Evolutionary conservation across 257 asterid genomes (phyloP).

Genomic region (Gynochthodes officinalis): DNA sequence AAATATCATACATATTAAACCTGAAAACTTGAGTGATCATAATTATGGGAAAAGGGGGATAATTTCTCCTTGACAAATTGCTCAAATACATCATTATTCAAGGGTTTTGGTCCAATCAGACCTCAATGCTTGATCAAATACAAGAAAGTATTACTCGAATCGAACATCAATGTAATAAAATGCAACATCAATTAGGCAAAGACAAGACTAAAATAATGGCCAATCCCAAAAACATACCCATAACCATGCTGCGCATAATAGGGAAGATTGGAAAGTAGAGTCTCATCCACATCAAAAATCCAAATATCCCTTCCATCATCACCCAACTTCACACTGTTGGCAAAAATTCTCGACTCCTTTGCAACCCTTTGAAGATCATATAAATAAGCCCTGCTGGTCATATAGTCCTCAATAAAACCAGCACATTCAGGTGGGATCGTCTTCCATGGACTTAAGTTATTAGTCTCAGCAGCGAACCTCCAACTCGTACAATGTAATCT

Average conservation of each 20-base stretch:
- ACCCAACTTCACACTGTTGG: constrained; percentile 40
- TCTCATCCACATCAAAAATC: constrained; percentile 88
- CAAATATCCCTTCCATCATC: constrained; percentile 56
- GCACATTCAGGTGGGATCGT: constrained; percentile 58
- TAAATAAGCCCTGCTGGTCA: constrained; percentile 43
- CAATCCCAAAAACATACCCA: constrained; percentile 42
- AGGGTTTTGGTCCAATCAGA: neutral
- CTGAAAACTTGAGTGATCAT: neutral
- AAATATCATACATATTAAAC: constrained; percentile 11
- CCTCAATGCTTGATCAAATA: neutral
- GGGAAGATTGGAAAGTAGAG: constrained; percentile 81
- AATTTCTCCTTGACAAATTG: neutral
- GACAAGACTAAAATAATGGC: neutral
- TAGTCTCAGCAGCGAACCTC: constrained; percentile 86
- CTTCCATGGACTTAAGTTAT: constrained; percentile 73
- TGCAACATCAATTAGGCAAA: neutral
- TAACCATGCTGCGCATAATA: constrained; percentile 67
- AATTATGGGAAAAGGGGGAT: neutral
- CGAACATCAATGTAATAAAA: neutral
- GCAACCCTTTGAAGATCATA: constrained; percentile 57
- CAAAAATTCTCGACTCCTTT: constrained; percentile 47
- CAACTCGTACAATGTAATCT: constrained; percentile 59
- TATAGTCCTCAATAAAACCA: constrained; percentile 60
- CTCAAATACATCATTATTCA: neutral
- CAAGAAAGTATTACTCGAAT: too few species aligned